Evolutionary conservation across 78 protist species (phyloP), one percentile per base, ranked within the genome.

Genomic region (Emiliania huxleyi): DNA sequence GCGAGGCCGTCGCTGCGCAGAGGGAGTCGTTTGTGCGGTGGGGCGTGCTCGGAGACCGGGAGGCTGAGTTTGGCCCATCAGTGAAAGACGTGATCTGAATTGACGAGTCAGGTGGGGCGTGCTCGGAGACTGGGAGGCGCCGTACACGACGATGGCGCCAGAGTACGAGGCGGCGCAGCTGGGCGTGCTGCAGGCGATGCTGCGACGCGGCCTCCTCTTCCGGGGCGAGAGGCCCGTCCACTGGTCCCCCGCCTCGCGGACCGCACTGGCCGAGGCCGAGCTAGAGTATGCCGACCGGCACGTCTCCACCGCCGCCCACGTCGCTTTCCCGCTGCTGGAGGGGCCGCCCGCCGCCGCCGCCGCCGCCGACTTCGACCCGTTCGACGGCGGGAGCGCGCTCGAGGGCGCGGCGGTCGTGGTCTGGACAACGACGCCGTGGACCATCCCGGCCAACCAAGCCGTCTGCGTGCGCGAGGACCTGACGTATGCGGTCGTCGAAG

Each of bases 391-490:
- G 5, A 6, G 40, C 11, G 29, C 46, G n/a, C 29, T 3, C 33
- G 90, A 37, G 45, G 35, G 0, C 35, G 38, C 37, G 37, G 11
- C 93, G 26, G 97, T 95, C 26, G 73, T 95, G 44, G 69, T 95
- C 81, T 99, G 99, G 99, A 99, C 99, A 29, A 99, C 99, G 33
- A 99, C 99, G 18, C 99, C 99, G 43, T 99, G 99, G 99, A 99
- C 99, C 1, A 95, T 99, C 22, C 99, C 99, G 37, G 90, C 97
- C 75, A 99, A 99, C 96, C 93, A 98, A 22, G 99, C 96, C 49
- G 81, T 94, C 42, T 92, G 95, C 56, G 97, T 91, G 42, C 21
- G 93, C 87, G 98, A 97, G 25, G 93, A 92, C 42, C 23, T 98
- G 87, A 97, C 94, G 45, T 99, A 99, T 95, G 97, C 97, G 93